Conservation (phyloP, 257 asterid genomes). For the Rhazya stricta region DNA sequence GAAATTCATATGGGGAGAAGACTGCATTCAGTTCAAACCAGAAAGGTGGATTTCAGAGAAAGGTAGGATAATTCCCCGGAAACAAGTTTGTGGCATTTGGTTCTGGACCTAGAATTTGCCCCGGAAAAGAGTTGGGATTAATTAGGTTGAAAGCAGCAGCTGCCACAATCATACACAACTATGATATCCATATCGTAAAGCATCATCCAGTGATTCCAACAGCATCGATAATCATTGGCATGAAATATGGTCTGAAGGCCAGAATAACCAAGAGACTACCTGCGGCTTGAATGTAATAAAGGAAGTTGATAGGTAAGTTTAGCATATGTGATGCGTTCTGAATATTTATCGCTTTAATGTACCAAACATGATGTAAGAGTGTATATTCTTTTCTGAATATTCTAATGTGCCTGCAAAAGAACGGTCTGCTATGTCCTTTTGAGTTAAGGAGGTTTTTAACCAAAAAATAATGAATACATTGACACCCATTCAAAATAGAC, state of each 20-base stretch:
- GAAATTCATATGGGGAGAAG: not conserved
- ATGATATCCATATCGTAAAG: not conserved
- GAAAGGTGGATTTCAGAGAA: not conserved
- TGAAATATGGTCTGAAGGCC: too few species aligned
- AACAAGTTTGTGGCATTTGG: not conserved
- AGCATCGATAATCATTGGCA: not conserved
- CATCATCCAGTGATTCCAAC: not conserved
- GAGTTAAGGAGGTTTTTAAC: not conserved
- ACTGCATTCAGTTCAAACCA: not conserved
- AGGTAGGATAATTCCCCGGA: not conserved
- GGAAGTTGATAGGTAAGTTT: too few species aligned
- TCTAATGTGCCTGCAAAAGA: too few species aligned
- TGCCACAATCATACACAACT: not conserved
- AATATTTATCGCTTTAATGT: too few species aligned
- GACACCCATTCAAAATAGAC: too few species aligned
- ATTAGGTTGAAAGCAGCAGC: not conserved
- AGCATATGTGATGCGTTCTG: too few species aligned
- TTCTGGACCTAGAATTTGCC: not conserved
- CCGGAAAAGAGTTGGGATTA: not conserved
- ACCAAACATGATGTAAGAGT: too few species aligned
- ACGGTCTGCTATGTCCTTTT: not conserved
- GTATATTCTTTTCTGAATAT: too few species aligned
- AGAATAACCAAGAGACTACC: not conserved
- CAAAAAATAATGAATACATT: not conserved
- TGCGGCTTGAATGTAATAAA: too few species aligned